Evolutionary conservation across 495 filamentous ascomycete species (phyloP), one percentile per base, ranked within the genome.

Genomic region (Collariella sp.): DNA sequence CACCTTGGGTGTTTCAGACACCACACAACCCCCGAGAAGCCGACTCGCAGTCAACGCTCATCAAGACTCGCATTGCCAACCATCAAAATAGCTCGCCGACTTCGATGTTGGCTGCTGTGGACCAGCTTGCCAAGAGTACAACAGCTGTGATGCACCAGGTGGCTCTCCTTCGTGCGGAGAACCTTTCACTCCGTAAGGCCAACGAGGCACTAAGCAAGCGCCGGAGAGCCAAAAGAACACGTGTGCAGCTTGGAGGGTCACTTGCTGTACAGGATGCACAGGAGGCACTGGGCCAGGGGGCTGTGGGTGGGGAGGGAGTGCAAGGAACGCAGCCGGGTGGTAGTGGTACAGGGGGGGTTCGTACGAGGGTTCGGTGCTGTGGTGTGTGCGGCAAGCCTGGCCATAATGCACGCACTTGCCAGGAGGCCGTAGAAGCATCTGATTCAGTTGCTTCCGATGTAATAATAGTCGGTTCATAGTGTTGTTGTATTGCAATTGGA

Each of bases 401-500:
- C 35, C n/a, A 38, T 13, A 38, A 38, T 38, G 35, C n/a, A 5
- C 35, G 35, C 35, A 38, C 35, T 38, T 38, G 35, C 43, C 11
- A 46, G n/a, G 43, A 46, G 43, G 24, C 26, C 33, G 26, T 7
- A 46, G 43, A 46, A 46, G 6, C 24, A 46, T 33, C 43, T 46
- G n/a, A 33, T 46, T 46, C 43, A 46, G 23, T 39, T 44, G 29
- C 39, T 54, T 45, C 41, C 38, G 33, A 54, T 46, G 44, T 45
- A 46, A 26, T 54, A 47, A 41, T 47, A 36, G 52, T 54, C 34
- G 23, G 35, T 46, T 39, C 42, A 13, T 54, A 47, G 43, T 54
- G 43, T 54, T 54, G 52, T 40, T 44, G 52, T 54, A 18, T 44
- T 54, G 29, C 36, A 54, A 54, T 40, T 54, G 43, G 40, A 22